phyloP scores from a whole-genome alignment of 2,329 filamentous ascomycete species.

The Ceratocystis papillata region DNA sequence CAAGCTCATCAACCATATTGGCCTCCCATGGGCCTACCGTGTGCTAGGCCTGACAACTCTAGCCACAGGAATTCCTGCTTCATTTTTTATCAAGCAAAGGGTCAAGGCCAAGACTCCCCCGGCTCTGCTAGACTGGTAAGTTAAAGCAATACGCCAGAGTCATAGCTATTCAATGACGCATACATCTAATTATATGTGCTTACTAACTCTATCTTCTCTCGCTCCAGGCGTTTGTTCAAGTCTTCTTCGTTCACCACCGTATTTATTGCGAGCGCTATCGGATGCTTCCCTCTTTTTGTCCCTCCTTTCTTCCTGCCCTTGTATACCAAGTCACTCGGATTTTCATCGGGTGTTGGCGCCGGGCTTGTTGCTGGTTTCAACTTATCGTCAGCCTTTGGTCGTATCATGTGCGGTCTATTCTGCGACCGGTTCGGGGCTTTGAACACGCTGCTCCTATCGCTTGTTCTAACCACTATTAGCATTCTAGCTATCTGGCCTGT shows the following conservation, averaged over 20 bases:
- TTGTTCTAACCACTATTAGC: slow-evolving; percentile 44
- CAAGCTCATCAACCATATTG: slow-evolving; percentile 38
- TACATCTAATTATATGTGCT: too few species aligned
- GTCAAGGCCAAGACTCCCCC: slow-evolving; percentile 31
- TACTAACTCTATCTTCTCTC: neutral
- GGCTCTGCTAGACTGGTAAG: slow-evolving; percentile 42
- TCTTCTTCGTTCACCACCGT: slow-evolving; percentile 42
- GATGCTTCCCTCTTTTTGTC: slow-evolving; percentile 50
- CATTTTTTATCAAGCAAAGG: slow-evolving; percentile 43
- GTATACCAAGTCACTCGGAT: slow-evolving; percentile 44
- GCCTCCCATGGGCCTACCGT: slow-evolving; percentile 42
- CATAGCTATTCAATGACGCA: neutral
- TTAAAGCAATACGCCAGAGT: neutral
- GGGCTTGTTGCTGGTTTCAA: slow-evolving; percentile 52
- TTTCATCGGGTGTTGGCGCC: slow-evolving; percentile 44
- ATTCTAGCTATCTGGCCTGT: slow-evolving; percentile 53
- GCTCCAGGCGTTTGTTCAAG: slow-evolving; percentile 40
- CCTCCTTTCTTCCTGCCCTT: slow-evolving; percentile 52
- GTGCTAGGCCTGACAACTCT: slow-evolving; percentile 43
- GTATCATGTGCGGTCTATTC: slow-evolving; percentile 43
- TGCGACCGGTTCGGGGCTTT: slow-evolving; percentile 46
- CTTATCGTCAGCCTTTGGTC: slow-evolving; percentile 47
- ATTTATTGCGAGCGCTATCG: slow-evolving; percentile 45
- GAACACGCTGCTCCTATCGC: slow-evolving; percentile 43
- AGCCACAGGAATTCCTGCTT: slow-evolving; percentile 45